Base-by-base conservation (phyloP, 306 rosid genomes). In the Glycine soja region DNA sequence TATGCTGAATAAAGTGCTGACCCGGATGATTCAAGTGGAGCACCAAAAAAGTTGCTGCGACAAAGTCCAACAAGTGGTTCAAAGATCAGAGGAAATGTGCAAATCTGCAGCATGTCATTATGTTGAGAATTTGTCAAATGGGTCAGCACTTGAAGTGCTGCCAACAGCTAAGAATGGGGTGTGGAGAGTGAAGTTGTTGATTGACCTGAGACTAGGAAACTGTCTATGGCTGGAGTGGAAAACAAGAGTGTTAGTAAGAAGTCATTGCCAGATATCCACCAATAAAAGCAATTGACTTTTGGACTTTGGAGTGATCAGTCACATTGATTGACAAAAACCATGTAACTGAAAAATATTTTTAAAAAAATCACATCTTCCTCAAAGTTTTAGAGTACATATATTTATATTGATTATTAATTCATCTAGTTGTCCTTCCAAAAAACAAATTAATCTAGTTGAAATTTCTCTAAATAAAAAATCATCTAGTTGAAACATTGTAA, bases 181-280 rank as follows among this genome's bases (percentile, higher is more conserved):
- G 62, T 91, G 95, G 95, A 87, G 78, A 57, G 95, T 91, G 75
- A 91, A 87, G 80, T 9, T 91, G 87, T 85, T 83, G 81, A 91
- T 91, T 10, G 89, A 87, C 11, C 86, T 91, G 4, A 91, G 83
- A 48, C 89, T 19, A 40, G 42, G 43, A 61, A 61, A 61, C 8
- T 18, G 14, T 58, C 47, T 1, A 14, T 30, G 69, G 36, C 18
- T 43, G 36, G 13, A 72, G 50, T 6, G 52, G 38, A 77, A 76
- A 70, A 53, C 30, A 24, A 24, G n/a, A 63, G 36, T 64, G 56
- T 83, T 18, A 54, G 71, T 12, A 46, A 67, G 19, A 48, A 67
- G 86, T 70, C 78, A 71, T 34, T 78, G 83, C 77, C 87, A 67
- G n/a, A 42, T 84, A 16, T 42, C 78, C 56, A 36, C 40, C 63